Evolutionary conservation across 2,329 filamentous ascomycete genomes (phyloP), one percentile per base, ranked within the genome.

Genomic region (Tolypocladium inflatum): DNA sequence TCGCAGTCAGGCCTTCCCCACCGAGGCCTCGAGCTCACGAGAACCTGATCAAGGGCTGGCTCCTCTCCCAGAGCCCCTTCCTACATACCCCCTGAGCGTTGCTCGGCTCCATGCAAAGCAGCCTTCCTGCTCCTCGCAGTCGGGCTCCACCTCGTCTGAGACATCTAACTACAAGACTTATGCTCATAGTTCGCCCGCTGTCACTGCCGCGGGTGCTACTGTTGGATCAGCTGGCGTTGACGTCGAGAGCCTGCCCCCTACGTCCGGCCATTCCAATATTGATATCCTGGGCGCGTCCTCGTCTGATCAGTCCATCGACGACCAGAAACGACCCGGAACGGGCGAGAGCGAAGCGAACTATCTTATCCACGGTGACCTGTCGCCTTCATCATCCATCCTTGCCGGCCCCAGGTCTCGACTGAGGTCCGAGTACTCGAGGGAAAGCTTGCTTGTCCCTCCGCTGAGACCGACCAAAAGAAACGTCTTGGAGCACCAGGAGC

Each of bases 371-470:
- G 75, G 75, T 55, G 74, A 75, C 26, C 66, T 71, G 3, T 77
- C 70, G 23, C 74, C 76, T 39, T 70, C 75, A 11, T 74, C 77
- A 37, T 74, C 76, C 33, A 66, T 68, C 58, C 68, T 74, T 51
- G 72, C 70, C 26, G 72, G 74, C 65, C 19, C 71, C 57, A 64
- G 55, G 35, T 62, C 65, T 38, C 62, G 63, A 10, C 60, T 70
- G 1, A 74, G 73, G 7, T 71, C 72, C 23, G 76, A 78, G 57
- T 86, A 81, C 65, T 86, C 84, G 0, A 82, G 82, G 61, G 84
- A 86, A 64, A 86, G 83, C 61, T 72, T 87, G 37, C 65, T 82
- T 15, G 80, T 86, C 17, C 74, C 80, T 10, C 83, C 84, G 0
- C 70, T 87, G 21, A 74, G 76, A 52, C 76, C 80, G 10, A 70